Conservation (phyloP, 2,329 filamentous ascomycete genomes). For the Periconia sp. region DNA sequence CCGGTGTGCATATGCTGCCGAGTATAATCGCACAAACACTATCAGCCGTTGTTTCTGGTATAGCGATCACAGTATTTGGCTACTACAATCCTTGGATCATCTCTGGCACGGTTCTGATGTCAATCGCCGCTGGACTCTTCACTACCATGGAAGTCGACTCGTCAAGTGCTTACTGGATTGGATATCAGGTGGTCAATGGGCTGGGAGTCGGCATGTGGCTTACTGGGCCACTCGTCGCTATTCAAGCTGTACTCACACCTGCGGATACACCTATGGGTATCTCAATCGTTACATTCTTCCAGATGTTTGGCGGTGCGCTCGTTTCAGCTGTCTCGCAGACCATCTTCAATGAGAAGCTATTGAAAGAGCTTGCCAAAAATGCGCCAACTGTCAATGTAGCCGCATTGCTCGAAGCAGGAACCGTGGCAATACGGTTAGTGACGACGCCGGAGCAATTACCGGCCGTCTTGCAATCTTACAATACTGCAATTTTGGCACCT, state of each 20-base stretch:
- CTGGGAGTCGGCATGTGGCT: slow-evolving; percentile 48
- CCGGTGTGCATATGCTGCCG: slow-evolving; percentile 27
- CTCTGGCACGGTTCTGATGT: slow-evolving; percentile 28
- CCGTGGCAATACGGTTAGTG: slow-evolving; percentile 61
- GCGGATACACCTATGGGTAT: slow-evolving; percentile 48
- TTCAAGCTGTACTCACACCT: slow-evolving; percentile 46
- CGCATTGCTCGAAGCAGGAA: slow-evolving; percentile 52
- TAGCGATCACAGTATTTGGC: slow-evolving; percentile 33
- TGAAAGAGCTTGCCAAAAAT: slow-evolving; percentile 54
- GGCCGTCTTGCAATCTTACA: slow-evolving; percentile 66
- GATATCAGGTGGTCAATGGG: slow-evolving; percentile 39
- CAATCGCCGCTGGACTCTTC: slow-evolving; percentile 32
- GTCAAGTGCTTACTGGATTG: slow-evolving; percentile 27
- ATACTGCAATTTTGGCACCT: slow-evolving; percentile 59
- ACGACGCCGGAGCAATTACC: slow-evolving; percentile 58
- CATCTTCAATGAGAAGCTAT: slow-evolving; percentile 69
- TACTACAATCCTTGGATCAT: slow-evolving; percentile 46
- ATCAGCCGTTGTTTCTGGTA: slow-evolving; percentile 38
- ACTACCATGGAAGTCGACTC: slow-evolving; percentile 22
- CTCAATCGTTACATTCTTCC: slow-evolving; percentile 60
- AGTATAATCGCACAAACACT: slow-evolving; percentile 48
- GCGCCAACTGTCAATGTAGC: slow-evolving; percentile 46
- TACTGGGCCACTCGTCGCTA: slow-evolving; percentile 47
- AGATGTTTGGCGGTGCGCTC: slow-evolving; percentile 67
- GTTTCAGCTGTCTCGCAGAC: slow-evolving; percentile 69